These are phyloP conservation scores for Fusarium buxicola DNA, from an alignment of 2,329 filamentous ascomycete species.

Conservation along the genomic window DNA sequence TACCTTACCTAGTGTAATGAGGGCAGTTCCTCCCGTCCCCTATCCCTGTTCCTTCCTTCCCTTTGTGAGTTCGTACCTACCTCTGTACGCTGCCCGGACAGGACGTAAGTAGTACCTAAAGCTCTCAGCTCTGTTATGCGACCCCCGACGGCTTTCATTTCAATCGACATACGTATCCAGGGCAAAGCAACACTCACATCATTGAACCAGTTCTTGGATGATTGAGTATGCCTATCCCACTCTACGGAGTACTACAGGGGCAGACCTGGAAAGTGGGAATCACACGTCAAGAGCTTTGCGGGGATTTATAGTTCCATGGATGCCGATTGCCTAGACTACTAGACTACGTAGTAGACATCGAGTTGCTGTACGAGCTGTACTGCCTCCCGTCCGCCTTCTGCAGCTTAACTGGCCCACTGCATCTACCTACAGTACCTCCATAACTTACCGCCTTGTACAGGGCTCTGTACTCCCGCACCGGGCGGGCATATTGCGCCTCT, in stretches of 20 bases:
- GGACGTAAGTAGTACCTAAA: no score
- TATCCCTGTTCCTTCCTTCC: no score
- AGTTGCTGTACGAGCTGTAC: no score
- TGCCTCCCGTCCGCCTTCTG: neutral
- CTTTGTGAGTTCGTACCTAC: no score
- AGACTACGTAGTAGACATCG: neutral
- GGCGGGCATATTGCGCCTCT: neutral
- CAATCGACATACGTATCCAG: no score
- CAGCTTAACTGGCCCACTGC: neutral
- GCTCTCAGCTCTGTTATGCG: no score
- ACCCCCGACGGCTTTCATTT: no score
- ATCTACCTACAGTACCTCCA: neutral
- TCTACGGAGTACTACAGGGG: neutral
- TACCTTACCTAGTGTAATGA: no score
- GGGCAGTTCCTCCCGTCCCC: no score
- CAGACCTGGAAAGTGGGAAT: neutral
- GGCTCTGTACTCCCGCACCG: neutral
- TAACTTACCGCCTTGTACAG: neutral
- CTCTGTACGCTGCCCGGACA: no score
- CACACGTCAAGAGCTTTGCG: neutral
- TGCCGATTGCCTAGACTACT: neutral
- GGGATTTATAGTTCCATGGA: neutral
- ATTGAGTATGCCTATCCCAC: neutral
- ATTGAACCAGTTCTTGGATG: neutral
- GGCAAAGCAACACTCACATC: no score